Base-by-base conservation (phyloP, 73 alveolate genomes). In the Effrenium voratum region DNA sequence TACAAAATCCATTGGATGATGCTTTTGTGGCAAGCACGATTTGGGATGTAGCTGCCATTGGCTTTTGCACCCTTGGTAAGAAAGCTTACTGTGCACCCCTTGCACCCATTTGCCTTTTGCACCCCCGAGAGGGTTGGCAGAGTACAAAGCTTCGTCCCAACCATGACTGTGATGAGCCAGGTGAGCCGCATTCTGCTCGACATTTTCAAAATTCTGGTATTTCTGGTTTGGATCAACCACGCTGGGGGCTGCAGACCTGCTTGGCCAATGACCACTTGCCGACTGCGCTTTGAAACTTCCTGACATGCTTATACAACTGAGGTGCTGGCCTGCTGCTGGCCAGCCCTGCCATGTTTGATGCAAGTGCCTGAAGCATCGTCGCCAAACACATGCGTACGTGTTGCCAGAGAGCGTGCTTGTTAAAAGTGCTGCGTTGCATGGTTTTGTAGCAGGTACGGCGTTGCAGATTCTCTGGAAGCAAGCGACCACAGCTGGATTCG, bases 241-340 rank as follows among this genome's bases (percentile, higher is more conserved):
- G 95, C 47, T 16, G 77, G 68, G 85, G 93, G 93, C 0, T 10
- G 10, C 93, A 49, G 12, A 63, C 38, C 41, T 63, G 76, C 76
- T 5, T 13, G 44, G n/a, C 41, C 16, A n/a, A 15, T 40, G 30
- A 60, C 75, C 34, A 3, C 40, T 24, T 24, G 34, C 36, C 75
- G 40, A 38, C 15, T 24, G 75, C 34, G 16, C 30, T 38, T 60
- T 22, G 55, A 16, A 16, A 12, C n/a, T n/a, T n/a, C n/a, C n/a
- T n/a, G n/a, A n/a, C n/a, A n/a, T 76, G 43, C 90, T 40, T 24
- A 13, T 30, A 0, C 40, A 19, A 1, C 0, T 66, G 2, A 82
- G 92, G 92, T 82, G 92, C 49, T 82, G 92, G 92, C 92, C 32
- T 82, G 92, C 92, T 82, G 92, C 92, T 82, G 92, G 92, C 43